Evolutionary conservation across 2,329 filamentous ascomycete genomes (phyloP).

Genomic region (Raffaelea arxii): DNA sequence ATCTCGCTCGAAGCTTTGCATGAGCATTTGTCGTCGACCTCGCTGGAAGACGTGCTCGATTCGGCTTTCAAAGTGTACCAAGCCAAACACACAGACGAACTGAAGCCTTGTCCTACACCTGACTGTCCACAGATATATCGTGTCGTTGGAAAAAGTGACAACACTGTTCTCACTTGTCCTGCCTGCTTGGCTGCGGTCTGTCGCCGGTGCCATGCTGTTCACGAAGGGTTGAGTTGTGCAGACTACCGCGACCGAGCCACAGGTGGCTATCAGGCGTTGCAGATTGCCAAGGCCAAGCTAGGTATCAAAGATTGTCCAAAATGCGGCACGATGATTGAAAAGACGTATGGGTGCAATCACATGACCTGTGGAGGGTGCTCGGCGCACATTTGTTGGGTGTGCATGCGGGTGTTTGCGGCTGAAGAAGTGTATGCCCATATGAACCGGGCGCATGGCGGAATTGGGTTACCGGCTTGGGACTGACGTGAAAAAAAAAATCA

Average conservation of each 20-base stretch:
- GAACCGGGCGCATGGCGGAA: neutral
- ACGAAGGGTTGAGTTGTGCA: slow-evolving; percentile 15
- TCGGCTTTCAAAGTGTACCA: slow-evolving; percentile 26
- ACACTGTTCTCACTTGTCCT: slow-evolving; percentile 20
- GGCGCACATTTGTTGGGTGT: slow-evolving; percentile 7
- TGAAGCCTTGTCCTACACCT: slow-evolving; percentile 32
- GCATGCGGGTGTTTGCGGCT: neutral
- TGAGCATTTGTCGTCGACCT: slow-evolving; percentile 18
- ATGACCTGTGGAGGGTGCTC: slow-evolving; percentile 4
- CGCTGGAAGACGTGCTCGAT: slow-evolving; percentile 28
- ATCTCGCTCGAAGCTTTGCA: slow-evolving; percentile 19
- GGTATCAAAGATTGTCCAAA: slow-evolving; percentile 9
- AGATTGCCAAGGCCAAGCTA: slow-evolving; percentile 4
- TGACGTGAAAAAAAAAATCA: no score
- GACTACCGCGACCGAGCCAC: slow-evolving; percentile 1
- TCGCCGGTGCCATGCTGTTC: slow-evolving; percentile 23
- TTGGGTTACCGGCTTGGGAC: no score
- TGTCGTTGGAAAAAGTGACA: neutral
- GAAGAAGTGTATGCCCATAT: neutral
- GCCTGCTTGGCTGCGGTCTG: slow-evolving; percentile 26
- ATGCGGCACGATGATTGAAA: slow-evolving; percentile 5
- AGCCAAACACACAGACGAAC: slow-evolving; percentile 17
- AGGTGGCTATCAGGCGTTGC: slow-evolving; percentile 4
- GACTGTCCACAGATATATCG: slow-evolving; percentile 35
- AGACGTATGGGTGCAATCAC: slow-evolving; percentile 7